Conservation (phyloP, 75 land plant genomes). For the Pinus albicaulis region DNA sequence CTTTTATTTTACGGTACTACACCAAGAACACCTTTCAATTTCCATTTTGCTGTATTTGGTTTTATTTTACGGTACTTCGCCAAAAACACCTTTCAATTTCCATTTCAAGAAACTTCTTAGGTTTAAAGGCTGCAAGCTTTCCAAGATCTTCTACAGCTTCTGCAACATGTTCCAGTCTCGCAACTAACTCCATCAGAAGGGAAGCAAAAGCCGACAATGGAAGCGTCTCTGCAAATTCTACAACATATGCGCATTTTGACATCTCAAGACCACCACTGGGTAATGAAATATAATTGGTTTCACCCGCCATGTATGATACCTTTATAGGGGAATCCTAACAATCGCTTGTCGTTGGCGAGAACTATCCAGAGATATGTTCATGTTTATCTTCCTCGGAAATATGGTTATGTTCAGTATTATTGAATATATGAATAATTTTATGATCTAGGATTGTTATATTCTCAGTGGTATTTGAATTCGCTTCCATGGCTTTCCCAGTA, state of each 20-base stretch:
- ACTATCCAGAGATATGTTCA: background rate
- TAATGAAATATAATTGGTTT: background rate
- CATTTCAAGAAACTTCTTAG: background rate
- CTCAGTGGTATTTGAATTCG: background rate
- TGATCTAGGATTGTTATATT: background rate
- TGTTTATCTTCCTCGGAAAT: background rate
- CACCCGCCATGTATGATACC: too few species aligned
- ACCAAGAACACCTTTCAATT: too few species aligned
- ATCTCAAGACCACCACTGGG: background rate
- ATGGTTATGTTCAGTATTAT: too few species aligned
- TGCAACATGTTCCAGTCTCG: slow-evolving; percentile 30
- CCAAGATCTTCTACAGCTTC: slow-evolving; percentile 52
- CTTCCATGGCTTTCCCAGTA: background rate
- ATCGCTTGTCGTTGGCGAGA: background rate
- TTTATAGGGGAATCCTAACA: background rate
- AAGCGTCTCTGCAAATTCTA: slow-evolving; percentile 2
- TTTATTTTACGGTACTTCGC: too few species aligned
- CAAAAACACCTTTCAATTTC: too few species aligned
- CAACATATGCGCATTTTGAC: background rate
- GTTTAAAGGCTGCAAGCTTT: slow-evolving; percentile 30
- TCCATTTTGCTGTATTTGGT: too few species aligned
- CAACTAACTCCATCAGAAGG: slow-evolving; percentile 30
- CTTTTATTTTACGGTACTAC: too few species aligned
- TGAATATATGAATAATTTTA: too few species aligned
- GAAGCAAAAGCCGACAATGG: slow-evolving; percentile 23